A percentile compares a stretch with the other conserved stretches of the same genome.
phyloP scores from a whole-genome alignment of 768 basidiomycete genomes.

The Fibroporia radiculosa region DNA sequence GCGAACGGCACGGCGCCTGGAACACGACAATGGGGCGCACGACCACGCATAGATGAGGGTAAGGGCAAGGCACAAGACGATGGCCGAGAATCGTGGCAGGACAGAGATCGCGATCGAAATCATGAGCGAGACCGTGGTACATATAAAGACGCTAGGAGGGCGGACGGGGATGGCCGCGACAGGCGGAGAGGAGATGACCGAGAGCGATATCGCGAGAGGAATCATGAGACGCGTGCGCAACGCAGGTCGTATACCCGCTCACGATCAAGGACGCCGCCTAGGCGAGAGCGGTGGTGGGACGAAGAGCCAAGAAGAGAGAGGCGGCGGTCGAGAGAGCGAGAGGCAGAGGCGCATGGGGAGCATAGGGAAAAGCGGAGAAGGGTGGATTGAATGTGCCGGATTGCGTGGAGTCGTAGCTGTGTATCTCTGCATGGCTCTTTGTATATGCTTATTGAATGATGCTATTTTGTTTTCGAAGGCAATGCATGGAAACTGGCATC shows the following conservation, averaged over 20 bases:
- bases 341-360: constrained; percentile 17
- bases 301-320: constrained; percentile 12
- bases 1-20: constrained; percentile 22
- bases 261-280: constrained; percentile 12
- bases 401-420: too few relatives aligned
- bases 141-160: constrained; percentile 5
- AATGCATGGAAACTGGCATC: too few relatives aligned
- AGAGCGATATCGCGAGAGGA: constrained; percentile 6
- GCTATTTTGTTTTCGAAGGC: too few relatives aligned
- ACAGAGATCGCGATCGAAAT: constrained; percentile 14
- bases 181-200: constrained; percentile 9
- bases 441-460: too few relatives aligned
- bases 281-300: constrained; percentile 18
- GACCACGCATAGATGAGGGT: constrained; percentile 8
- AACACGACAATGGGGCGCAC: constrained; percentile 19
- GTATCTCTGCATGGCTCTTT: too few relatives aligned
- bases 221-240: constrained; percentile 4
- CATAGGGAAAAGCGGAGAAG: constrained; percentile 28
- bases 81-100: constrained; percentile 15
- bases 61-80: constrained; percentile 13
- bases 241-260: constrained; percentile 3
- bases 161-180: constrained; percentile 13
- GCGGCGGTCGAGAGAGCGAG: constrained; percentile 23
- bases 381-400: constrained; percentile 22
- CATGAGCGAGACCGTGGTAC: constrained; percentile 10